phyloP scores from a whole-genome alignment of 73 alveolate genomes.

The Paramecium caudatum region DNA sequence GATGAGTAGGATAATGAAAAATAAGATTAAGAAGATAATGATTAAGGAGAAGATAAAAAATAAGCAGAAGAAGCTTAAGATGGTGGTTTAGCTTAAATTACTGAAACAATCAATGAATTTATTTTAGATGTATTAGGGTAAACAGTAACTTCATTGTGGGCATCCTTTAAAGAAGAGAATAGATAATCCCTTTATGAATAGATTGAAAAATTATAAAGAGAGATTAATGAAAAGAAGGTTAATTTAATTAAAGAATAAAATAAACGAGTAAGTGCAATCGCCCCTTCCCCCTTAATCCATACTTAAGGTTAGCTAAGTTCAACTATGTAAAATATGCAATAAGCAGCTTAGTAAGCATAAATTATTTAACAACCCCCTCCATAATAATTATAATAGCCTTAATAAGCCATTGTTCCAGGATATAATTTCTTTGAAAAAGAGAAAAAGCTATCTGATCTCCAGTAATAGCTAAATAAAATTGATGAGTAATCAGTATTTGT shows the following conservation, averaged over 20 bases:
- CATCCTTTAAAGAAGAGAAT: conserved; percentile 40
- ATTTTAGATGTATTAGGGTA: conserved; percentile 60
- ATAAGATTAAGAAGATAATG: neutral
- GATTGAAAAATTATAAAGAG: neutral
- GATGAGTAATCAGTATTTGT: conserved; percentile 26
- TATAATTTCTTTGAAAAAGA: conserved; percentile 8
- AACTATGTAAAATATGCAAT: no score
- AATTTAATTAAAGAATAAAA: neutral
- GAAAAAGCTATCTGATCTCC: neutral
- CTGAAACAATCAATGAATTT: neutral
- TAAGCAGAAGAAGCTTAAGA: neutral
- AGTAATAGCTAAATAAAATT: neutral
- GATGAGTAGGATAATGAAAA: neutral
- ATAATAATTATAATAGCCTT: no score
- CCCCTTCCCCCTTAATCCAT: neutral
- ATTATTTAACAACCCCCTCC: no score
- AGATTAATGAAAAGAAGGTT: conserved; percentile 45
- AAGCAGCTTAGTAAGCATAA: no score
- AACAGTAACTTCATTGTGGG: conserved; percentile 26
- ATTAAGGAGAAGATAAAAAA: neutral
- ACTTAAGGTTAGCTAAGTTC: neutral
- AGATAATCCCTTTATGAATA: neutral
- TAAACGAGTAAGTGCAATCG: neutral
- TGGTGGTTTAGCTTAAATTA: neutral
- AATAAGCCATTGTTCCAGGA: neutral